phyloP scores from a whole-genome alignment of 1,139 yeast species.

The Candida tetrigidarum region DNA sequence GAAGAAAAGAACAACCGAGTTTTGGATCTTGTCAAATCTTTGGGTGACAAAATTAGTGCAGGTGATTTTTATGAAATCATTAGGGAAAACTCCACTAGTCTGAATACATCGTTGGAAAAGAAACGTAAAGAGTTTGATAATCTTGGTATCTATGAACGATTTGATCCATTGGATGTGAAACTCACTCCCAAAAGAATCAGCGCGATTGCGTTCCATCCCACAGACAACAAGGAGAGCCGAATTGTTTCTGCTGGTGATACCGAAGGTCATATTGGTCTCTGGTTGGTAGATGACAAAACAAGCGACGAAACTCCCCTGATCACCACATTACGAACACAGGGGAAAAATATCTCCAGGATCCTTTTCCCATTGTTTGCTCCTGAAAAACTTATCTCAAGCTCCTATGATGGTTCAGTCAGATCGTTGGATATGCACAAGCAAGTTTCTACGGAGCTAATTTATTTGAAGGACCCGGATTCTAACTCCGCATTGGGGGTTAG shows the following conservation, averaged over 20 bases:
- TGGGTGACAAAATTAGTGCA: slow-evolving; percentile 64
- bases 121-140: slow-evolving; percentile 57
- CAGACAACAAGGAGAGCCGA: slow-evolving; percentile 58
- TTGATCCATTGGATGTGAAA: slow-evolving; percentile 73
- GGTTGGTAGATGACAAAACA: slow-evolving; percentile 64
- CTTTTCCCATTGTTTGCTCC: slow-evolving; percentile 54
- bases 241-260: slow-evolving; percentile 88
- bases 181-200: slow-evolving; percentile 77
- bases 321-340: slow-evolving; percentile 69
- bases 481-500: slow-evolving; percentile 56
- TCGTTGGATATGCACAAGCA: slow-evolving; percentile 66
- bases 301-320: slow-evolving; percentile 58
- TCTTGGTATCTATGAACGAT: slow-evolving; percentile 54
- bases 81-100: slow-evolving; percentile 27
- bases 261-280: slow-evolving; percentile 81
- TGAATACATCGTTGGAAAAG: slow-evolving; percentile 42
- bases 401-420: slow-evolving; percentile 89
- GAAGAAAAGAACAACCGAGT: slow-evolving; percentile 39
- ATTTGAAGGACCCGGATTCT: slow-evolving; percentile 54
- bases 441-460: slow-evolving; percentile 59
- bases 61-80: slow-evolving; percentile 76
- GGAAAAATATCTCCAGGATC: slow-evolving; percentile 71
- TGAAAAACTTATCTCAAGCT: slow-evolving; percentile 64
- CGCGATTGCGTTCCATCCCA: slow-evolving; percentile 76
- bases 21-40: slow-evolving; percentile 42